phyloP scores from a whole-genome alignment of 805 yeast species.

The Vanderwaltozyma verrucispora region DNA sequence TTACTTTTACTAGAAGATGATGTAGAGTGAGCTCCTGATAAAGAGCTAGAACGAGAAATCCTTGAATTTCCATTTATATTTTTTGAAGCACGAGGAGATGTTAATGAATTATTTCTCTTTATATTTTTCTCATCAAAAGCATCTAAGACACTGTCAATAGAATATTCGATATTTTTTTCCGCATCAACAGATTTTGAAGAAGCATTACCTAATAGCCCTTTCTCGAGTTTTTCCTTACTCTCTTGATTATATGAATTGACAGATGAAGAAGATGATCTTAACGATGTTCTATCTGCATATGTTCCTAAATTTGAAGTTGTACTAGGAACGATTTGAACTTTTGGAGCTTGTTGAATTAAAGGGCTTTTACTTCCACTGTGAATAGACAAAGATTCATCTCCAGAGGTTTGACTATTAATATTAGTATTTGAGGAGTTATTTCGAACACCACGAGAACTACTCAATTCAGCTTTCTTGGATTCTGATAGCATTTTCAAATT shows the following conservation, averaged over 20 bases:
- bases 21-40: conserved; percentile 5
- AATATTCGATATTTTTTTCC: no score
- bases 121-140: not conserved
- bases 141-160: not conserved
- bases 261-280: no score
- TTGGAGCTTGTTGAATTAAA: conserved; percentile 3
- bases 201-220: no score
- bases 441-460: not conserved
- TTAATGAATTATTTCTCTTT: not conserved
- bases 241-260: no score
- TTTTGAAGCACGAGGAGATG: not conserved
- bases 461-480: not conserved
- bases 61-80: not conserved
- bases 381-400: conserved; percentile 3
- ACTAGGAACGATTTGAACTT: conserved; percentile 2
- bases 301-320: no score
- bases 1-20: conserved; percentile 3
- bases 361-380: conserved; percentile 12
- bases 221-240: no score
- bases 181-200: no score
- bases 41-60: conserved; percentile 4
- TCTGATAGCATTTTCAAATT: not conserved
- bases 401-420: not conserved
- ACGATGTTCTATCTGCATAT: no score
- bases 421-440: not conserved